phyloP scores from a whole-genome alignment of 2,329 filamentous ascomycete genomes.

The Gliomastix tumulicola region DNA sequence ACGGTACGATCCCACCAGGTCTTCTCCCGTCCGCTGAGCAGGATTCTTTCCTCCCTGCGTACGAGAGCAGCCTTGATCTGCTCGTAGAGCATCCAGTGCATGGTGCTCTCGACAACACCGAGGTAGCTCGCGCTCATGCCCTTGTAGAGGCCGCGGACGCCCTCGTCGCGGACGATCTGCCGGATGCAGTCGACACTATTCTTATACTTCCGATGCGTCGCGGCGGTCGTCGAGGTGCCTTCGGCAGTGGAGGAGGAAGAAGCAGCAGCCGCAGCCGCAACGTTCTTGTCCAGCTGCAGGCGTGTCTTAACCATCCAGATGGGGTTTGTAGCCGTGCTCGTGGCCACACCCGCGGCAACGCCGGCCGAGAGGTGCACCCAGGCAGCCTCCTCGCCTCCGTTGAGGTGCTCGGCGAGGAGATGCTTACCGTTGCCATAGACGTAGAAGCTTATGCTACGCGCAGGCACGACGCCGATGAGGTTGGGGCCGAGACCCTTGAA shows the following conservation, averaged over 20 bases:
- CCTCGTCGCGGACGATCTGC: conserved; percentile 76
- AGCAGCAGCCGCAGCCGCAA: conserved; percentile 55
- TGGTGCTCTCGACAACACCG: conserved; percentile 80
- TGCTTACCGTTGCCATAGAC: conserved; percentile 89
- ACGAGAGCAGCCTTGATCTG: conserved; percentile 75
- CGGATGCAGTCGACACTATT: conserved; percentile 84
- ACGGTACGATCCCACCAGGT: conserved; percentile 69
- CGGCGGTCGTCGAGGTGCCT: conserved; percentile 25
- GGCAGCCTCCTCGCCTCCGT: conserved; percentile 60
- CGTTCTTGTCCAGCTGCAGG: conserved; percentile 84
- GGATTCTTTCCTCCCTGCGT: conserved; percentile 52
- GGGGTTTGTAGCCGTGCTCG: conserved; percentile 86
- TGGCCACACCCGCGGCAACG: conserved; percentile 72
- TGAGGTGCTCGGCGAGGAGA: conserved; percentile 68
- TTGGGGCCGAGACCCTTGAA: conserved; percentile 94
- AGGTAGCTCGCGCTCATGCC: conserved; percentile 89
- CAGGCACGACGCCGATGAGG: conserved; percentile 81
- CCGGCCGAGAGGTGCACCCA: conserved; percentile 76
- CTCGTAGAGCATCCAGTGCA: conserved; percentile 94
- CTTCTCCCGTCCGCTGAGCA: conserved; percentile 51
- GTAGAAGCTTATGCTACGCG: conserved; percentile 88
- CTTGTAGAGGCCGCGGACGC: conserved; percentile 76
- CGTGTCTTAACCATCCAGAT: conserved; percentile 97
- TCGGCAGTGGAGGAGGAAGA: too few species aligned
- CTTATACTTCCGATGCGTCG: conserved; percentile 62